Evolutionary conservation across 768 basidiomycete species (phyloP), one percentile per base, ranked within the genome.

Genomic region (Lyophyllum semitale): DNA sequence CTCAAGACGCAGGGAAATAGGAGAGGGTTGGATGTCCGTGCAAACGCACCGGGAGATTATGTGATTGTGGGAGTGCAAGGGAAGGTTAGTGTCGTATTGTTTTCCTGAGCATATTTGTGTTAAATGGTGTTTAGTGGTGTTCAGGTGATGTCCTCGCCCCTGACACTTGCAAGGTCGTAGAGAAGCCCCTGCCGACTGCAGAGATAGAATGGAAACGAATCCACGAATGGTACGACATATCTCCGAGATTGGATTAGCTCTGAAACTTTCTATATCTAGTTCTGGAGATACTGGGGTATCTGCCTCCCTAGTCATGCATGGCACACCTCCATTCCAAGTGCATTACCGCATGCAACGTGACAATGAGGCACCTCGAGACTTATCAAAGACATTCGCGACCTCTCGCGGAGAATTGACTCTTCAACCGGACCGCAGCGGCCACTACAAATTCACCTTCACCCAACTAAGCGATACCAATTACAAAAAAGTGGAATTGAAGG

Each of bases 211-310:
- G 92, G 85, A 90, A 87, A 62, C 87, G 87, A 47, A 89, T 95
- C 55, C 91, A 94, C 57, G 93, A 95, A 75, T 95, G 94, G 94
- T 92, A 60, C 61, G 76, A 22, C 37, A 35, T 48, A 22, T 44
- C 13, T 23, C 6, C 48, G 15, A 45, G 30, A 3, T 48, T 43
- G 15, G 38, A 33, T 17, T 27, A 20, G 27, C 45, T n/a, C 38
- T 38, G 22, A 58, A 42, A 51, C 45, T 54, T 38, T 25, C 6
- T 48, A 38, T 35, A 50, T 41, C 30, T 59, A 93, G 91, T 68
- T 92, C 92, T 46, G 90, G 92, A 1, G 95, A 97, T 63, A 94
- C 91, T 17, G 95, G 96, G 8, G 91, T 96, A 44, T 88, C 88
- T 12, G 94, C 91, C 2, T 85, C 89, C 3, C 83, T 97, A 47